Percentiles rank a stretch among this genome's conserved stretches.
These are phyloP conservation scores for Pleurostoma richardsiae DNA, from an alignment of 2,329 filamentous ascomycete genomes.

Conservation along the genomic window DNA sequence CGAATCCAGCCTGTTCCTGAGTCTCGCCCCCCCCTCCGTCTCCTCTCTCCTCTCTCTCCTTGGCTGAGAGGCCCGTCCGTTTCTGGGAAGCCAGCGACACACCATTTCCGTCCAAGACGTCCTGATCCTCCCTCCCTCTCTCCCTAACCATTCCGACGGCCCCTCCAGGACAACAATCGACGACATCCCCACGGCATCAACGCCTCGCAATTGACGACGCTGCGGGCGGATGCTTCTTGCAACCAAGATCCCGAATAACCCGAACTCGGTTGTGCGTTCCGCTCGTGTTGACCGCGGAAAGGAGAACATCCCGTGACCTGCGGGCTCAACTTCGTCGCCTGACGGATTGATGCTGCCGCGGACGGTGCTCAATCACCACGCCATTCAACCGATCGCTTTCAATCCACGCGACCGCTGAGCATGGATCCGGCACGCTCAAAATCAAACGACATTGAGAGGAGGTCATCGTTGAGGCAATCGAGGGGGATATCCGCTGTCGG, in stretches of 20 bases:
- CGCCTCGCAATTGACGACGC: too few species aligned
- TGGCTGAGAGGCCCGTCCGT: background rate
- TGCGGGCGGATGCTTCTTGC: too few species aligned
- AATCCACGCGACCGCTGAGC: constrained; percentile 1
- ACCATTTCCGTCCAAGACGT: too few species aligned
- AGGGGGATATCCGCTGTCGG: constrained; percentile 4
- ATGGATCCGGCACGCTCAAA: constrained; percentile 6
- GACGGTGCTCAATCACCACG: background rate
- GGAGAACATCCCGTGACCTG: background rate
- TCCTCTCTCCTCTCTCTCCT: background rate
- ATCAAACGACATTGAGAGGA: constrained; percentile 8
- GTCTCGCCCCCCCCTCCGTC: constrained; percentile 3
- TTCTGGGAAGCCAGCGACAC: background rate
- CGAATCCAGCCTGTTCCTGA: constrained; percentile 5
- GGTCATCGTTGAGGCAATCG: constrained; percentile 7
- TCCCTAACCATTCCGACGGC: too few species aligned
- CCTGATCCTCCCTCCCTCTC: too few species aligned
- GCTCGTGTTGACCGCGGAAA: background rate
- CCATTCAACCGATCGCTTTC: background rate
- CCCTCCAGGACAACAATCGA: too few species aligned
- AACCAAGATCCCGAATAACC: too few species aligned
- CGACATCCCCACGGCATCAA: too few species aligned
- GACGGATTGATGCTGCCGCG: background rate
- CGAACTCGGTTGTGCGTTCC: too few species aligned
- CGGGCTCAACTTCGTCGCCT: background rate